Evolutionary conservation across 208 protist genomes (phyloP), one percentile per base, ranked within the genome.

Genomic region (Porcisia deanei): DNA sequence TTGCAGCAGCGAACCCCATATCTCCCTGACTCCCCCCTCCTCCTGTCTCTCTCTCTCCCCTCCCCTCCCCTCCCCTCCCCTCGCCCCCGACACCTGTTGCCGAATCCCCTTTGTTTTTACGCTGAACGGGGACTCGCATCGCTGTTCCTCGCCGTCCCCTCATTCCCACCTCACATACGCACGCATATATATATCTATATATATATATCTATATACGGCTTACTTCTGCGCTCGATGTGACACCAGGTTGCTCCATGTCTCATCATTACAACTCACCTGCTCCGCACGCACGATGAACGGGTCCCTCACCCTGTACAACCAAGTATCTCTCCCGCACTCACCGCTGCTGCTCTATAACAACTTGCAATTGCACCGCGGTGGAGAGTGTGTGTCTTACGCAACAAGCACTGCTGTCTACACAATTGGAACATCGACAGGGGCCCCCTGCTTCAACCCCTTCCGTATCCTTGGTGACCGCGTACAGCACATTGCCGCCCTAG

Each of bases 321-420:
- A 77, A 59, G 73, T 82, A 45, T 25, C 25, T 7, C 53, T 82
- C 55, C 67, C 78, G 0, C 43, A 34, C 12, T 7, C 73, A 25
- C 84, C 85, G 0, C 83, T 81, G 43, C 76, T 91, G 30, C 70
- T 88, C 16, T 82, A 73, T 69, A 91, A 89, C 69, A 91, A 91
- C 76, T 71, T 91, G 41, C 52, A 79, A 52, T 30, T 81, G 61
- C 78, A 79, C 79, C 66, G 75, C 52, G 20, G 58, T 61, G 60
- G 76, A 58, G 64, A 67, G 25, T 69, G 55, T 70, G 60, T 77
- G 5, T 77, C 68, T 14, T 85, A 80, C 74, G 82, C 82, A 2
- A 20, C 77, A n/a, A 70, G 72, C 34, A 75, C 82, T 0, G 53
- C 75, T 0, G 55, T 85, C 3, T 67, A 78, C 25, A 79, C 83